phyloP scores from a whole-genome alignment of 495 filamentous ascomycete species.

The Cercophora samala region DNA sequence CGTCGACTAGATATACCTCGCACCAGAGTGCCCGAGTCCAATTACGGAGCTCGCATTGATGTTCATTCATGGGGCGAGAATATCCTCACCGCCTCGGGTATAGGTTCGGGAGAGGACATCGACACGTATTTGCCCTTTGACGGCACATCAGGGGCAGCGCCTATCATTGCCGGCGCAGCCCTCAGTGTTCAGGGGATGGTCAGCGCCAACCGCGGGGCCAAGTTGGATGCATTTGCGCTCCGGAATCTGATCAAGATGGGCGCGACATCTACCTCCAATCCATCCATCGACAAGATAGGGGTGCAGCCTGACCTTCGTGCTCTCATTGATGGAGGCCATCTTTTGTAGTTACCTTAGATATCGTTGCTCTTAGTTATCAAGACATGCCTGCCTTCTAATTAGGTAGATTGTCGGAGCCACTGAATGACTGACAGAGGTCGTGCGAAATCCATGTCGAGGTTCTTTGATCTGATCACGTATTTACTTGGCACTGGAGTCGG shows the following conservation, averaged over 20 bases:
- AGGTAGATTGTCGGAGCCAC: too few relatives aligned
- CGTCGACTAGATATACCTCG: background rate
- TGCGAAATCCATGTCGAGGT: too few relatives aligned
- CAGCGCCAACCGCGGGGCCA: slow-evolving; percentile 2
- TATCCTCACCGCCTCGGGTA: slow-evolving; percentile 9
- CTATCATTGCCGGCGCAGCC: slow-evolving; percentile 17
- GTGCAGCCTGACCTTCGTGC: slow-evolving; percentile 17
- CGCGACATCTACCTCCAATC: slow-evolving; percentile 5
- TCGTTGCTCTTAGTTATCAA: too few relatives aligned
- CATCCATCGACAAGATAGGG: slow-evolving; percentile 8
- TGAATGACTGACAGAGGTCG: too few relatives aligned
- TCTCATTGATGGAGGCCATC: slow-evolving; percentile 17
- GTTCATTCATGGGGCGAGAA: slow-evolving; percentile 20
- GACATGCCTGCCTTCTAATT: too few relatives aligned
- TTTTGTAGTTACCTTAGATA: too few relatives aligned
- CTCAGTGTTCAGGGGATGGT: slow-evolving; percentile 18
- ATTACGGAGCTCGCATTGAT: slow-evolving; percentile 15
- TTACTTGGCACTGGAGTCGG: too few relatives aligned
- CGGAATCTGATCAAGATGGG: slow-evolving; percentile 10
- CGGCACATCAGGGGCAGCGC: slow-evolving; percentile 17
- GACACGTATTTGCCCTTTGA: slow-evolving; percentile 5
- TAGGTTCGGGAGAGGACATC: background rate
- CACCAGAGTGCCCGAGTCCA: slow-evolving; percentile 5
- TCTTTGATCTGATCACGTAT: too few relatives aligned
- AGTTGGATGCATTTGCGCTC: slow-evolving; percentile 12